Evolutionary conservation across 140 eudicot genomes (phyloP), one percentile per base, ranked within the genome.

Genomic region (Senecio squalidus): DNA sequence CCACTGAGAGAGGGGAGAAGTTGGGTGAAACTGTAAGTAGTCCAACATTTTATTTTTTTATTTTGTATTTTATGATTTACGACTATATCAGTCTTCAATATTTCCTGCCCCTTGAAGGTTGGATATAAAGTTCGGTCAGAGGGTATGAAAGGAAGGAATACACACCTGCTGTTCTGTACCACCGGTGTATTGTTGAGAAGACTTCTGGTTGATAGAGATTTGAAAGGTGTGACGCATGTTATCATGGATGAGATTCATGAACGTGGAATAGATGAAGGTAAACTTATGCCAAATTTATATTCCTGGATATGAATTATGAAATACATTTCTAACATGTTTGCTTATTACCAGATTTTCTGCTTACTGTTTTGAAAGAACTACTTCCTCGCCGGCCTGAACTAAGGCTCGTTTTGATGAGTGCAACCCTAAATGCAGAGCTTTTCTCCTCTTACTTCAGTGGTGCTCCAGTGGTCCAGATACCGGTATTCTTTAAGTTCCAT

Each of bases 261-360:
- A 60, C 93, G 97, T 67, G 97, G 95, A 68, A 80, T 85, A 71
- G 86, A 89, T 80, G 97, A 89, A 82, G 97, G 97, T 89, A 56
- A 53, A 38, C 60, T 16, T 56, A 13, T 31, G 30, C 8, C 5
- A 15, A 34, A 50, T 10, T 48, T 26, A 4, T 48, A 11, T 20
- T 9, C 55, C 16, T 41, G 18, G 6, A 30, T 55, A 24, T 26
- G 56, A 36, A 41, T 62, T 70, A 58, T 76, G 50, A 78, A 51
- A 22, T 40, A 38, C 16, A 22, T 45, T 20, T 18, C 15, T 22
- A 11, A 4, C 48, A 14, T 45, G 30, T 21, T 33, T 56, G 79
- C 36, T 81, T n/a, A n/a, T n/a, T n/a, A n/a, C n/a, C n/a, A 86
- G 95, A 86, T 59, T 86, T 86, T 75, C 76, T 86, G 79, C 93